Conservation (phyloP, 1,284 basidiomycete genomes). For the Trichosporon coremiiforme region DNA sequence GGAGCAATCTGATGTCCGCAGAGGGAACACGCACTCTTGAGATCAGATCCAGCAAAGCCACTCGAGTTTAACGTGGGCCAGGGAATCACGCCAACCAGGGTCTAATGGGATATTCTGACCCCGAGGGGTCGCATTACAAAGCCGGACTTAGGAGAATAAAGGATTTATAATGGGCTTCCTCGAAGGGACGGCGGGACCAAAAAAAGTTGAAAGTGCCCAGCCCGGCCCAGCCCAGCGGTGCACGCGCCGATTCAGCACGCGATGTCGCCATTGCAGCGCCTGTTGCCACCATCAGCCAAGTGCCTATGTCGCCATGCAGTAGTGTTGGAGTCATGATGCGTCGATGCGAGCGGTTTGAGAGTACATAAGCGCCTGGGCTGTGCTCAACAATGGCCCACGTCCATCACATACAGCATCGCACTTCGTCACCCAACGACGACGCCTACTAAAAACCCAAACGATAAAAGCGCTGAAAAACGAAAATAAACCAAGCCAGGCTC, state of each 20-base stretch:
- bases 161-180: neutral
- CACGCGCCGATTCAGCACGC: neutral
- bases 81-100: too few relatives aligned
- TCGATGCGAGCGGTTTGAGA: neutral
- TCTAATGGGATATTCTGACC: too few relatives aligned
- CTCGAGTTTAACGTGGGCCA: neutral
- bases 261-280: neutral
- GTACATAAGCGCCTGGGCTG: neutral
- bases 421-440: neutral
- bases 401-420: neutral
- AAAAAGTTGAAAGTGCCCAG: neutral
- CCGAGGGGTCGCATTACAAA: neutral
- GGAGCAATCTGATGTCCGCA: neutral
- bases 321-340: neutral
- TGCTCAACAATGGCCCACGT: neutral
- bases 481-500: neutral
- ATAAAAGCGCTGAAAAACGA: neutral
- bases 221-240: too few relatives aligned
- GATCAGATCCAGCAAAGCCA: neutral
- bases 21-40: neutral
- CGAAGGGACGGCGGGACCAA: neutral
- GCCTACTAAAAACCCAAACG: neutral
- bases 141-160: neutral
- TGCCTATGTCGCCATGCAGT: neutral
- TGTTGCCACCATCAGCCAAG: neutral